phyloP scores from a whole-genome alignment of 495 filamentous ascomycete genomes.

The Pyrenula massariospora region DNA sequence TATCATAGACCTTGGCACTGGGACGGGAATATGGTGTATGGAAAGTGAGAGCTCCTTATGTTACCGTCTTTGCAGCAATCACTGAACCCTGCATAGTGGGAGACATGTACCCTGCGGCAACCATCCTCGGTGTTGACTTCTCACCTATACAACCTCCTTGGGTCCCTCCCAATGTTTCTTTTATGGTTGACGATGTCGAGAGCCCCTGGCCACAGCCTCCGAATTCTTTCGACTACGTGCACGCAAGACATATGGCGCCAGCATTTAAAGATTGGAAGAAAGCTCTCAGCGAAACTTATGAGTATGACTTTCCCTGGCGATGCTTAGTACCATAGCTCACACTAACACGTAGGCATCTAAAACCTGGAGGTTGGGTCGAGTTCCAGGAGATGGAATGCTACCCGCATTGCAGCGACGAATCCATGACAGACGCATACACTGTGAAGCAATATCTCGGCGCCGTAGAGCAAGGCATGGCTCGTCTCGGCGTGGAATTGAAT shows the following conservation, averaged over 20 bases:
- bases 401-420: background rate
- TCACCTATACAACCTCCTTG: constrained; percentile 20
- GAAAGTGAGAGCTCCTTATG: constrained; percentile 20
- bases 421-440: background rate
- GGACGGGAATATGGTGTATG: constrained; percentile 40
- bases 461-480: background rate
- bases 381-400: background rate
- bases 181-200: constrained; percentile 40
- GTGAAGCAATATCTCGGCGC: background rate
- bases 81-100: constrained; percentile 23
- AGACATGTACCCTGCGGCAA: background rate
- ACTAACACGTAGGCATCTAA: constrained; percentile 5
- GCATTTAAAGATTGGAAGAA: constrained; percentile 35
- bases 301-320: constrained; percentile 1
- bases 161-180: constrained; percentile 37
- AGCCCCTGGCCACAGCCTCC: constrained; percentile 29
- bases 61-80: constrained; percentile 3
- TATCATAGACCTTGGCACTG: constrained; percentile 13
- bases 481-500: constrained; percentile 3
- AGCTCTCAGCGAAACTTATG: constrained; percentile 10
- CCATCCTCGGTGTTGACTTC: constrained; percentile 16
- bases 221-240: constrained; percentile 39
- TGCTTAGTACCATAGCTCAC: constrained; percentile 1
- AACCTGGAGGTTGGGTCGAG: constrained; percentile 14
- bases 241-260: constrained; percentile 40